phyloP scores from a whole-genome alignment of 495 filamentous ascomycete genomes.

The Bacidia gigantensis region DNA sequence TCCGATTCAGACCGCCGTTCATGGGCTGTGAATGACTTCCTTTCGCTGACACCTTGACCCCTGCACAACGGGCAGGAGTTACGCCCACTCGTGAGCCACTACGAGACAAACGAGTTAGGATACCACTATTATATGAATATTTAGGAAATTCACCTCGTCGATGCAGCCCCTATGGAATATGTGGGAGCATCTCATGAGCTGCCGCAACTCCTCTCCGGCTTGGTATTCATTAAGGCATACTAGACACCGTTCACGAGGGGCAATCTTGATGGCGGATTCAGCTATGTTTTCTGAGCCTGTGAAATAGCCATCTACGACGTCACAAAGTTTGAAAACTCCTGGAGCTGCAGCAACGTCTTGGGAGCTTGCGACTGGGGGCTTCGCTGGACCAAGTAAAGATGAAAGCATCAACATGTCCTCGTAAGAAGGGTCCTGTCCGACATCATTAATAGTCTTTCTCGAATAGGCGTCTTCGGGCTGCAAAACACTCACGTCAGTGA shows the following conservation, averaged over 20 bases:
- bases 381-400: slow-evolving; percentile 57
- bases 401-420: slow-evolving; percentile 69
- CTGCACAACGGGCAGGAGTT: slow-evolving; percentile 68
- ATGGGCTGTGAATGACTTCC: slow-evolving; percentile 1
- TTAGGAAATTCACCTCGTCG: slow-evolving; percentile 46
- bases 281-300: slow-evolving; percentile 37
- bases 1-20: neutral
- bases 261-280: slow-evolving; percentile 35
- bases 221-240: slow-evolving; percentile 65
- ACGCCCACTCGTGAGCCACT: slow-evolving; percentile 70
- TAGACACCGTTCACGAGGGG: slow-evolving; percentile 49
- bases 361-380: slow-evolving; percentile 56
- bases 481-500: slow-evolving; percentile 47
- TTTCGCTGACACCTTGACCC: slow-evolving; percentile 55
- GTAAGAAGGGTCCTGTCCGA: slow-evolving; percentile 51
- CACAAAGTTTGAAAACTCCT: slow-evolving; percentile 32
- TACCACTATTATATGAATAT: slow-evolving; percentile 6
- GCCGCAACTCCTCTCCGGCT: slow-evolving; percentile 45
- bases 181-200: slow-evolving; percentile 53
- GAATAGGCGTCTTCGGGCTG: neutral
- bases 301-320: slow-evolving; percentile 33
- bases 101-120: slow-evolving; percentile 4
- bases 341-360: slow-evolving; percentile 53
- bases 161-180: slow-evolving; percentile 64
- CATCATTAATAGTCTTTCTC: slow-evolving; percentile 10